Evolutionary conservation across 1,284 basidiomycete genomes (phyloP), one percentile per base, ranked within the genome.

Genomic region (Vanrija sp.): DNA sequence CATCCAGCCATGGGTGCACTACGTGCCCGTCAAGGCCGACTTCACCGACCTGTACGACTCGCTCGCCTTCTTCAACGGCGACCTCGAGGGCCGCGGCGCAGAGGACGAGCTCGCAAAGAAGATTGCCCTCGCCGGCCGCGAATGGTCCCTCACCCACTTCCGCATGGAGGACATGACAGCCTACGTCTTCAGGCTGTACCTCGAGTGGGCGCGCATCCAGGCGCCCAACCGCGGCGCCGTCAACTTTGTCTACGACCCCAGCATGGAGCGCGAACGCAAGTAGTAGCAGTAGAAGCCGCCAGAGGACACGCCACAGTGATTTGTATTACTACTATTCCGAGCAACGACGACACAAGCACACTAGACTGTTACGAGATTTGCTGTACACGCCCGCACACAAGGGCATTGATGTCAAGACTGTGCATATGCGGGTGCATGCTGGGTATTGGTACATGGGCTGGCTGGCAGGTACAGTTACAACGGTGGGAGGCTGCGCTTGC

Each of bases 401-500:
- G 34, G 34, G 34, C 34, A 34, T 34, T 34, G 28, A 10, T 44
- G 23, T 34, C 12, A 43, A 23, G 14, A 21, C 14, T 23, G 14
- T 23, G 43, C 21, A 43, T 25, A 18, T 18, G 25, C 21, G 18
- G 21, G 21, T 43, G 23, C 43, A 46, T 46, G 44, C 44, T 26
- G 44, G 44, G 44, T 46, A 46, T 46, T 23, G 25, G 25, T 45
- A 45, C 23, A 26, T 15, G 23, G 15, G 38, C 6, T 8, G 28
- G 28, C 10, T 6, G 21, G 21, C 21, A 23, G 21, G 21, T 38
- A 40, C 47, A 28, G n/a, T 42, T 77, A 91, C 46, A 91, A 76
- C 8, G 88, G 88, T 10, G 89, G 89, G 49, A 91, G 73, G 3
- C 85, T 85, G 56, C 89, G 79, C 60, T 89, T 85, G 73, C 89